phyloP scores from a whole-genome alignment of 2,329 filamentous ascomycete genomes.

The Keithomyces neogunnii region DNA sequence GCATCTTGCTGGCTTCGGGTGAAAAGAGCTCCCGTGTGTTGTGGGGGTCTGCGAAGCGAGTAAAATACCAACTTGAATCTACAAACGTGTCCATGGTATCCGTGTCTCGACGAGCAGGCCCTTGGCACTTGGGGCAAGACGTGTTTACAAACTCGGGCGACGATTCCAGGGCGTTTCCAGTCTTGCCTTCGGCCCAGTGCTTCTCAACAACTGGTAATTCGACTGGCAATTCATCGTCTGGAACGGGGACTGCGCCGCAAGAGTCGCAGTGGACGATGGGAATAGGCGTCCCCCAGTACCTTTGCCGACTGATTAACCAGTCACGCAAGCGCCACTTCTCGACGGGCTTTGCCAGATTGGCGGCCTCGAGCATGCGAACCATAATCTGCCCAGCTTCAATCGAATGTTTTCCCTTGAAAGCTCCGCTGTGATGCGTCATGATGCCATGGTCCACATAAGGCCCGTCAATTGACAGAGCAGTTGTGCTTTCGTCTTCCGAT shows the following conservation, averaged over 20 bases:
- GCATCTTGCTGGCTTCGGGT: conserved; percentile 43
- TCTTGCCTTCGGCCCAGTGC: conserved; percentile 59
- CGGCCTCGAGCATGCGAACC: conserved; percentile 44
- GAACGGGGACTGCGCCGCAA: conserved; percentile 75
- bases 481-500: conserved; percentile 38
- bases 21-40: conserved; percentile 57
- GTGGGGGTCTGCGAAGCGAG: conserved; percentile 66
- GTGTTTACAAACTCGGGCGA: conserved; percentile 68
- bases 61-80: conserved; percentile 90
- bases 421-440: conserved; percentile 57
- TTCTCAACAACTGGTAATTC: conserved; percentile 59
- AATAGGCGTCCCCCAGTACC: conserved; percentile 88
- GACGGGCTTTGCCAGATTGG: conserved; percentile 49
- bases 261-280: conserved; percentile 73
- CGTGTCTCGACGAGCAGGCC: conserved; percentile 69
- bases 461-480: conserved; percentile 36
- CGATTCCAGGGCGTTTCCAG: conserved; percentile 69
- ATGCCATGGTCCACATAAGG: conserved; percentile 59
- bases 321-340: conserved; percentile 77
- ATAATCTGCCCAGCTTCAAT: conserved; percentile 53
- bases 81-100: conserved; percentile 97
- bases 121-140: conserved; percentile 63
- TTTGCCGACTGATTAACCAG: conserved; percentile 86
- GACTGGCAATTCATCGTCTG: conserved; percentile 68
- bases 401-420: conserved; percentile 56